phyloP scores from a whole-genome alignment of 257 asterid species.

The Verbascum thapsus region DNA sequence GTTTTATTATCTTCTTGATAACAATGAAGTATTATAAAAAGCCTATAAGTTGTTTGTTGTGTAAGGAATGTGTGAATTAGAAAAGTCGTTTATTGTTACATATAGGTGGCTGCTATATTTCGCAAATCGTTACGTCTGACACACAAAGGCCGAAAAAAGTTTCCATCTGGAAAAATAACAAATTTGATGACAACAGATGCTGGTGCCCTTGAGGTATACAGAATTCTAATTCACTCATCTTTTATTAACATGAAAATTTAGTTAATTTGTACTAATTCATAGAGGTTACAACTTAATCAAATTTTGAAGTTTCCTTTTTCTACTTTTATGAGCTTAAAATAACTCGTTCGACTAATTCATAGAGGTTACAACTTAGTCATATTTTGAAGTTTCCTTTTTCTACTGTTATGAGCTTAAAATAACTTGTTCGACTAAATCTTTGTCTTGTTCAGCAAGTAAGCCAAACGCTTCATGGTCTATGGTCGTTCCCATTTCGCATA shows the following conservation, averaged over 20 bases:
- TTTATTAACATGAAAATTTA: neutral
- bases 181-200: constrained; percentile 93
- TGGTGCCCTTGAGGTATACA: constrained; percentile 74
- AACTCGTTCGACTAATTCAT: too few relatives aligned
- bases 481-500: constrained; percentile 94
- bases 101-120: constrained; percentile 80
- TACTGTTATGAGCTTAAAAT: constrained; percentile 10
- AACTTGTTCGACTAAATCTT: constrained; percentile 20
- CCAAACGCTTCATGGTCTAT: constrained; percentile 83
- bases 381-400: too few relatives aligned
- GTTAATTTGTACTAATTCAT: neutral
- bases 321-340: too few relatives aligned
- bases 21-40: neutral
- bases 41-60: neutral
- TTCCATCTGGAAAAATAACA: constrained; percentile 80
- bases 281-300: constrained; percentile 2
- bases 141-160: constrained; percentile 73
- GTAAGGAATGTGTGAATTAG: neutral
- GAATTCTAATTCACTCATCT: constrained; percentile 8
- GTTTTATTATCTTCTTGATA: constrained; percentile 1
- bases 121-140: constrained; percentile 77
- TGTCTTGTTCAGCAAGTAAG: constrained; percentile 73
- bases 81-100: constrained; percentile 24
- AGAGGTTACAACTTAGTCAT: too few relatives aligned
- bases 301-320: too few relatives aligned